Evolutionary conservation across 345 rosid species (phyloP).

Genomic region (Arabidopsis suecica): DNA sequence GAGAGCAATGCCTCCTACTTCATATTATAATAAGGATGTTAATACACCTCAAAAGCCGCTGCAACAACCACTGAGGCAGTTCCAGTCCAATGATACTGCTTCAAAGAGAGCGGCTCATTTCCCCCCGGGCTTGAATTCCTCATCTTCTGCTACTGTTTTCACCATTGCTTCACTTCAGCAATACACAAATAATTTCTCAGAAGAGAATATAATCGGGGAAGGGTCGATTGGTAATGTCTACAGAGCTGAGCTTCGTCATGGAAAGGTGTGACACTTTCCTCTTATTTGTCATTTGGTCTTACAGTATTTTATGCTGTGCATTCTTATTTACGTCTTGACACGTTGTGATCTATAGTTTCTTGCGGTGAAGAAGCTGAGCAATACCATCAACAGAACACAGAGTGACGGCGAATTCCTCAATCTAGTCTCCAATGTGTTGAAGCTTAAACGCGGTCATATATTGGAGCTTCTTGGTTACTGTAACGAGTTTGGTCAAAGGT

Average conservation of each 20-base stretch:
- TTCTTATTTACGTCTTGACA: conserved; percentile 21
- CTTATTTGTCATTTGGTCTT: background rate
- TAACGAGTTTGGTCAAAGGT: conserved; percentile 72
- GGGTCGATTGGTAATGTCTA: conserved; percentile 78
- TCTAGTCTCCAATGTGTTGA: conserved; percentile 60
- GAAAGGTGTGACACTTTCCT: conserved; percentile 57
- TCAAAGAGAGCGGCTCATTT: conserved; percentile 50
- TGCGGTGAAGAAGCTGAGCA: conserved; percentile 84
- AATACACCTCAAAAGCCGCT: conserved; percentile 49
- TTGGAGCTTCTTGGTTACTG: conserved; percentile 86
- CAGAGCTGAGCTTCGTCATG: conserved; percentile 78
- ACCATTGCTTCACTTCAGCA: conserved; percentile 86
- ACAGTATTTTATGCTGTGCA: conserved; percentile 3
- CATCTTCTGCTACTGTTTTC: conserved; percentile 56
- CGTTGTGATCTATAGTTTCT: conserved; percentile 53
- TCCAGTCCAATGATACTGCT: conserved; percentile 50
- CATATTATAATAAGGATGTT: conserved; percentile 42
- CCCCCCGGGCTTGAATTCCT: conserved; percentile 46
- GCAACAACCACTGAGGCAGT: conserved; percentile 52
- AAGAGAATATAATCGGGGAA: conserved; percentile 78
- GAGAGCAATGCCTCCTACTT: conserved; percentile 46
- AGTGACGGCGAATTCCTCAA: conserved; percentile 66
- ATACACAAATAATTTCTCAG: conserved; percentile 74
- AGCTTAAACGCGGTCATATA: conserved; percentile 68
- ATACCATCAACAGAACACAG: conserved; percentile 52